Conservation (phyloP, 257 asterid genomes). For the Solanum etuberosum region DNA sequence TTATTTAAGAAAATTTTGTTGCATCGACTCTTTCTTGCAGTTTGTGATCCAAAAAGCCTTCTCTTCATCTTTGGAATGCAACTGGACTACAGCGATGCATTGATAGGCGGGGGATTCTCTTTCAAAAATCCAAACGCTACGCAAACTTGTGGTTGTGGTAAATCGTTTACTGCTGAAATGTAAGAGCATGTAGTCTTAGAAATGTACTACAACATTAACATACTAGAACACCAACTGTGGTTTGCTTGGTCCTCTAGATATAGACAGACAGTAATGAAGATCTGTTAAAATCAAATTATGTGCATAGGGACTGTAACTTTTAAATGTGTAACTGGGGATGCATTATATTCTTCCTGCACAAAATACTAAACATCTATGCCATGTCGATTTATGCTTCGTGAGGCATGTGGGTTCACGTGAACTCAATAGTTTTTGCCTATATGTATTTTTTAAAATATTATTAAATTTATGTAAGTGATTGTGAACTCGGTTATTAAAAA, state of each 20-base stretch:
- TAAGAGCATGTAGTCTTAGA: constrained; percentile 12
- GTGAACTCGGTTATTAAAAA: not conserved
- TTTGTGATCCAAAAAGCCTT: constrained; percentile 92
- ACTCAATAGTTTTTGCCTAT: not conserved
- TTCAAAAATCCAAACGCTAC: constrained; percentile 92
- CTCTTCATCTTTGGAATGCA: constrained; percentile 82
- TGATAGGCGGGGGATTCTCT: constrained; percentile 91
- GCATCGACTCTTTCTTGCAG: constrained; percentile 25
- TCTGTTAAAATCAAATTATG: not conserved
- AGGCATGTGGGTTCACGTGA: not conserved
- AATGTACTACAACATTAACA: not conserved
- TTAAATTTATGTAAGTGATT: not conserved
- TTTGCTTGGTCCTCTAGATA: not conserved
- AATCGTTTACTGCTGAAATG: constrained; percentile 81
- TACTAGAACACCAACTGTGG: not conserved
- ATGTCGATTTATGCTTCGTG: not conserved
- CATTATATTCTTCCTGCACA: not conserved
- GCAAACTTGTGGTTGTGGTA: constrained; percentile 92
- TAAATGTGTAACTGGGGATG: not conserved
- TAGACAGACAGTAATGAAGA: not conserved
- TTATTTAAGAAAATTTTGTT: not conserved
- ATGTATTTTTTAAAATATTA: not conserved
- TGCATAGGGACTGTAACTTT: not conserved
- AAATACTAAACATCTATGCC: not conserved
- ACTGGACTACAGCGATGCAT: constrained; percentile 87